Evolutionary conservation across 306 rosid species (phyloP).

Genomic region (Citrullus colocynthis): DNA sequence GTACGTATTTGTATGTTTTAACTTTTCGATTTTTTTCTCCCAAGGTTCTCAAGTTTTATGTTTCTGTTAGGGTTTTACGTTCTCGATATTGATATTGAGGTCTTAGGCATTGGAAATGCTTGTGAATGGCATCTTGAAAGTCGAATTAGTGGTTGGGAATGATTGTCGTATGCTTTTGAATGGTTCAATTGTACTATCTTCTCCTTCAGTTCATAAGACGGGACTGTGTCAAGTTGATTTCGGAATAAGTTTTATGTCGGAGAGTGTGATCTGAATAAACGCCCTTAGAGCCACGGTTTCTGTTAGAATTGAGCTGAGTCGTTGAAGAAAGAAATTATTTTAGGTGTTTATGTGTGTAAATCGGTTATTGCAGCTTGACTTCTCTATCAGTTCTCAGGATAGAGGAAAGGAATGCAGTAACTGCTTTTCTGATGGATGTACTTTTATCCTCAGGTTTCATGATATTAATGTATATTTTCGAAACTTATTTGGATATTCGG

Average conservation of each 20-base stretch:
- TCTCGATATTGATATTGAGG: background rate
- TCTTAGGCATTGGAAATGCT: background rate
- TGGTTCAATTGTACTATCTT: background rate
- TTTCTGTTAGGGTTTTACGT: conserved; percentile 1
- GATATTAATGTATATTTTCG: conserved; percentile 83
- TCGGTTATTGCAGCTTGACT: background rate
- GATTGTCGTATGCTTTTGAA: background rate
- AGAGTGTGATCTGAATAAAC: background rate
- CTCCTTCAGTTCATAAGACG: background rate
- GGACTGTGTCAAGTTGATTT: background rate
- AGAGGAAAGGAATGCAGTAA: background rate
- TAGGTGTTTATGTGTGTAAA: background rate
- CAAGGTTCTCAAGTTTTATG: background rate
- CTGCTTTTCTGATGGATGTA: background rate
- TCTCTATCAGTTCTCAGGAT: background rate
- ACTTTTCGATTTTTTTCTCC: background rate
- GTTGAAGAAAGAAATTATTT: background rate
- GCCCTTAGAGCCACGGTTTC: background rate
- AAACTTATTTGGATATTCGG: conserved; percentile 72
- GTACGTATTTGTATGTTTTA: background rate
- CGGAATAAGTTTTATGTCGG: background rate
- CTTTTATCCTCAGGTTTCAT: conserved; percentile 52
- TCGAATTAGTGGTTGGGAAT: background rate
- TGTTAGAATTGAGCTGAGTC: background rate
- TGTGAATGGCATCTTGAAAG: background rate